These are phyloP conservation scores for Candida oleophila DNA, from an alignment of 805 yeast genomes.

Conservation along the genomic window DNA sequence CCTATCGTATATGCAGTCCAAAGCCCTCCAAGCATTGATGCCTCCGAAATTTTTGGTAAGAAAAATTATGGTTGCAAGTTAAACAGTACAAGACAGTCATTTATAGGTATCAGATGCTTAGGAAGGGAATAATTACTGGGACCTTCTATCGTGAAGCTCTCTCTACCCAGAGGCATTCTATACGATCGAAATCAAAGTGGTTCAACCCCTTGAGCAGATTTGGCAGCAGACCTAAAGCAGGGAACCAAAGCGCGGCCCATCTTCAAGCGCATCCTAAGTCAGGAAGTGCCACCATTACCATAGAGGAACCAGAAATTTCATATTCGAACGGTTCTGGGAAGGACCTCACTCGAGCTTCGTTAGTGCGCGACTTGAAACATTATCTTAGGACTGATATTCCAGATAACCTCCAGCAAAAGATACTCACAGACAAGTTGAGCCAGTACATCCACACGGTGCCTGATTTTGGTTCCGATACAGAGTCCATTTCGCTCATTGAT, in stretches of 20 bases:
- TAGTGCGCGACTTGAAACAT: constrained; percentile 20
- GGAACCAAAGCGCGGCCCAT: background rate
- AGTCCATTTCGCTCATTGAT: constrained; percentile 18
- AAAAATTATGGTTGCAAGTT: background rate
- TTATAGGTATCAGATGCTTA: background rate
- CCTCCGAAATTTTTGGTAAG: background rate
- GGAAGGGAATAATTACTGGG: background rate
- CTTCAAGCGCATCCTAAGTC: background rate
- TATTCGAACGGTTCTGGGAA: background rate
- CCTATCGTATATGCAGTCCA: background rate
- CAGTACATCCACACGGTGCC: constrained; percentile 13
- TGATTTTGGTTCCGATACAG: constrained; percentile 7
- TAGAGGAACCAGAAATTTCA: constrained; percentile 10
- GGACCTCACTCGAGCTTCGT: background rate
- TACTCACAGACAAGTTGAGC: constrained; percentile 18
- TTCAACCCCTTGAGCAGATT: constrained; percentile 17
- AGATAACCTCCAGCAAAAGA: constrained; percentile 13
- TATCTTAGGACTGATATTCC: constrained; percentile 27
- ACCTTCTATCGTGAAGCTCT: background rate
- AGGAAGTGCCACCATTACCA: background rate
- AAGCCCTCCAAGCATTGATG: background rate
- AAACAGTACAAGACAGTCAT: background rate
- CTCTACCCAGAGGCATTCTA: background rate
- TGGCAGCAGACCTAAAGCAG: background rate
- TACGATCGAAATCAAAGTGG: constrained; percentile 11